A percentile compares a stretch with the other conserved stretches of the same genome.
phyloP scores from a whole-genome alignment of 345 rosid species.

The Hirschfeldia incana region DNA sequence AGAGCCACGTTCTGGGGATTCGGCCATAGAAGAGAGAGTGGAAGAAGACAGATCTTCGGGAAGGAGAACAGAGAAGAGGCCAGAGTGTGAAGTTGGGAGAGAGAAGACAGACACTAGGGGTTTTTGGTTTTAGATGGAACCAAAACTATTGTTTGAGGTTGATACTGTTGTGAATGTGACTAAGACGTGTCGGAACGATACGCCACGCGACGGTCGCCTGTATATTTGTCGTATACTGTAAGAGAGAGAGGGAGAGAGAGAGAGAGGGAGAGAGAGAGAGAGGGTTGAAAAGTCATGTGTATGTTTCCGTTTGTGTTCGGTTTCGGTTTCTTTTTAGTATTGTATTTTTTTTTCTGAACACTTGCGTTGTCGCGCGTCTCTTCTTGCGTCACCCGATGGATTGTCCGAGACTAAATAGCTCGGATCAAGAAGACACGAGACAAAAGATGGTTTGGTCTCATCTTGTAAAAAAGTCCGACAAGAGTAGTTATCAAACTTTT shows the following conservation, averaged over 20 bases:
- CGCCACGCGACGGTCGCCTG: conserved; percentile 27
- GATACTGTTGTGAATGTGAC: conserved; percentile 9
- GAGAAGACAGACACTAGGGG: background rate
- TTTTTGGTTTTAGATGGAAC: background rate
- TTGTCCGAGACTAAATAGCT: background rate
- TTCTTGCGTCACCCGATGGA: background rate
- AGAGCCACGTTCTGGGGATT: conserved; percentile 29
- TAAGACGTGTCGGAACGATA: conserved; percentile 32
- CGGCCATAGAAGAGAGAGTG: conserved; percentile 32
- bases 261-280: background rate
- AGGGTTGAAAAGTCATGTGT: conserved; percentile 7
- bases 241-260: background rate
- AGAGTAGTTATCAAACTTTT: background rate
- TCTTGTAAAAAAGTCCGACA: background rate
- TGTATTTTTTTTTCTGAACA: background rate
- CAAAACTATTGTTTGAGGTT: conserved; percentile 13
- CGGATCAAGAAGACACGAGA: background rate
- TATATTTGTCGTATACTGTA: conserved; percentile 15
- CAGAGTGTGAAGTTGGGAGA: conserved; percentile 16
- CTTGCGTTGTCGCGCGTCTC: background rate
- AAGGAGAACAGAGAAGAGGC: background rate
- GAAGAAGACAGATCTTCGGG: background rate
- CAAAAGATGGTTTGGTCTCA: background rate
- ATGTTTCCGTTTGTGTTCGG: background rate
- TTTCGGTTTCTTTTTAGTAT: background rate